A percentile compares a stretch with the other conserved stretches of the same genome.
phyloP scores from a whole-genome alignment of 192 early-diverging fungal genomes.

The Rhizoclosmatium sp. region DNA sequence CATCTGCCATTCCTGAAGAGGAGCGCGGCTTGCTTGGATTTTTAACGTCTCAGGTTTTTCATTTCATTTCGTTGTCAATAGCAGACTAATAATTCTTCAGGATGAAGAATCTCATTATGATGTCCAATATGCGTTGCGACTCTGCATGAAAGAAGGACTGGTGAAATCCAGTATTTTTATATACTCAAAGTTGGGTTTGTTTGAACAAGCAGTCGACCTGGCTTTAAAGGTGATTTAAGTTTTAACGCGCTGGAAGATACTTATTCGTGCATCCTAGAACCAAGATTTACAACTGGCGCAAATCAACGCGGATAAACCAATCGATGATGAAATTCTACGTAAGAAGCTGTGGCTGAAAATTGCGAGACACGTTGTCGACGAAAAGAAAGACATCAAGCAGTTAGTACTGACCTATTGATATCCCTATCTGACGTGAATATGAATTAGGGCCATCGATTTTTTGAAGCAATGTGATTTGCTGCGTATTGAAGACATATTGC shows the following conservation, averaged over 20 bases:
- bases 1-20: constrained; percentile 65
- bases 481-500: constrained; percentile 95
- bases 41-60: constrained; percentile 69
- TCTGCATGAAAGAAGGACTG: constrained; percentile 84
- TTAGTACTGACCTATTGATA: constrained; percentile 31
- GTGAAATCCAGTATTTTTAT: constrained; percentile 90
- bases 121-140: constrained; percentile 88
- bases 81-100: constrained; percentile 46
- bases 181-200: constrained; percentile 85
- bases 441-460: constrained; percentile 80
- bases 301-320: constrained; percentile 92
- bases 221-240: constrained; percentile 72
- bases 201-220: constrained; percentile 92
- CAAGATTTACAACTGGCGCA: constrained; percentile 88
- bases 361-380: constrained; percentile 87
- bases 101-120: constrained; percentile 86
- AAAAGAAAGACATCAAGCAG: constrained; percentile 84
- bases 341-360: constrained; percentile 95
- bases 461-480: constrained; percentile 80
- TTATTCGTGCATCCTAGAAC: constrained; percentile 49
- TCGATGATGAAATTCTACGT: constrained; percentile 81
- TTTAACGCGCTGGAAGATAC: neutral
- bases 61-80: constrained; percentile 37
- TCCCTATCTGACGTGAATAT: neutral
- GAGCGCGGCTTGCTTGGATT: constrained; percentile 74